Percentiles rank a stretch among this genome's conserved stretches.
phyloP scores from a whole-genome alignment of 1,284 basidiomycete species.

The Polyporus tsugae region DNA sequence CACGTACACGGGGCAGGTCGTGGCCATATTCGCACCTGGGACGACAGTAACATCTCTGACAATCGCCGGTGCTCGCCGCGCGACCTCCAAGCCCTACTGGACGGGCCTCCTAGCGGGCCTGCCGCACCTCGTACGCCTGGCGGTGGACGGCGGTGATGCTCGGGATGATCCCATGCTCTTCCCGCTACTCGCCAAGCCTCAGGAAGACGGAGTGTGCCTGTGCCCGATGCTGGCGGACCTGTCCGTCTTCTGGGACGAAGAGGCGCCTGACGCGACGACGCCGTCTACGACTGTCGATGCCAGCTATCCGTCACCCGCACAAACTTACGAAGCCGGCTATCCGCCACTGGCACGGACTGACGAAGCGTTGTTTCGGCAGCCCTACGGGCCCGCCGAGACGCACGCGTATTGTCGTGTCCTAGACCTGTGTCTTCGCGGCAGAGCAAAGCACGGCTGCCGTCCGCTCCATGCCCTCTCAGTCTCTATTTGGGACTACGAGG shows the following conservation, averaged over 20 bases:
- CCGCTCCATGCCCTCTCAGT: not conserved
- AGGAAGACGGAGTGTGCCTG: not conserved
- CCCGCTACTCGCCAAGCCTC: not conserved
- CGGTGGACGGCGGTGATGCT: not conserved
- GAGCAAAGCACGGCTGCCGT: not conserved
- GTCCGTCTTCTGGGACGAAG: not conserved
- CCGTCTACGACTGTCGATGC: not conserved
- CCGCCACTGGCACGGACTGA: not conserved
- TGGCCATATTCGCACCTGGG: not conserved
- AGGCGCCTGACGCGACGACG: not conserved
- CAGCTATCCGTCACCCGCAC: too few relatives aligned
- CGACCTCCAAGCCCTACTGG: not conserved
- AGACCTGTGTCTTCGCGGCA: not conserved
- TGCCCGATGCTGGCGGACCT: not conserved
- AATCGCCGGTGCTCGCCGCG: not conserved
- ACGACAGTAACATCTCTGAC: not conserved
- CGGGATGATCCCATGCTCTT: not conserved
- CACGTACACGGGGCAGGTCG: not conserved
- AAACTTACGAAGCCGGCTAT: not conserved
- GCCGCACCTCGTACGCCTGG: not conserved
- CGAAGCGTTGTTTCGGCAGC: not conserved
- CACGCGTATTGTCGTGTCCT: not conserved
- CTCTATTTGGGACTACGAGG: not conserved
- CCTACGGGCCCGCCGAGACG: not conserved
- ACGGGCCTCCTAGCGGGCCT: not conserved